Percentiles rank a stretch among this genome's conserved stretches.
Conservation (phyloP, 2,329 filamentous ascomycete species). For the Verruconis gallopava region DNA sequence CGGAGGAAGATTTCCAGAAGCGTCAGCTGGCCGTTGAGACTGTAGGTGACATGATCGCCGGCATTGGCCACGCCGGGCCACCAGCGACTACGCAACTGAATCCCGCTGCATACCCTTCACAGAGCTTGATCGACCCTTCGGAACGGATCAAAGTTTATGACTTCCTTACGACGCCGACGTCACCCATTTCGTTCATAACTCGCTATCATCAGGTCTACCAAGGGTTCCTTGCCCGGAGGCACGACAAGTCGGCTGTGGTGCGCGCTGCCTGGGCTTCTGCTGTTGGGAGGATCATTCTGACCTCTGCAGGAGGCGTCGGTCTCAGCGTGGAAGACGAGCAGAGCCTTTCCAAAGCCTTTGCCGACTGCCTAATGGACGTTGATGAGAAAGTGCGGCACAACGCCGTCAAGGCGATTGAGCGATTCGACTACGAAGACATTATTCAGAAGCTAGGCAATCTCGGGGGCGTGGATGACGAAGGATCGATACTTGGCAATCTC, state of each 20-base stretch:
- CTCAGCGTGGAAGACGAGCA: slow-evolving; percentile 72
- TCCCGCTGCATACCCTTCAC: slow-evolving; percentile 71
- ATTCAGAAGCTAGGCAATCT: slow-evolving; percentile 66
- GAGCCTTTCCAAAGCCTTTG: slow-evolving; percentile 58
- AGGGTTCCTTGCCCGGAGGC: slow-evolving; percentile 69
- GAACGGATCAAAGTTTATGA: slow-evolving; percentile 29
- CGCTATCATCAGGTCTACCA: slow-evolving; percentile 68
- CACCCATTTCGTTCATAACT: slow-evolving; percentile 79
- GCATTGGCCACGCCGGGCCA: slow-evolving; percentile 81
- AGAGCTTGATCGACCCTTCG: slow-evolving; percentile 35
- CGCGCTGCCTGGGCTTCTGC: slow-evolving; percentile 77
- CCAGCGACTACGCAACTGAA: slow-evolving; percentile 61
- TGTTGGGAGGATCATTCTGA: slow-evolving; percentile 75
- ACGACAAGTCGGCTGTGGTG: slow-evolving; percentile 75
- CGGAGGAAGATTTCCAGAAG: slow-evolving; percentile 76
- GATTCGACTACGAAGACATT: slow-evolving; percentile 69
- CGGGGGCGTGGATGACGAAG: slow-evolving; percentile 61
- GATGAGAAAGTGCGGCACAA: slow-evolving; percentile 87
- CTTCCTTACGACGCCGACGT: slow-evolving; percentile 68
- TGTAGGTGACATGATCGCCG: slow-evolving; percentile 85
- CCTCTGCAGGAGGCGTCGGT: slow-evolving; percentile 80
- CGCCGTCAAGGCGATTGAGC: slow-evolving; percentile 72
- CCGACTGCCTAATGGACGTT: slow-evolving; percentile 70
- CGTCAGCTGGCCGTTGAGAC: slow-evolving; percentile 85
- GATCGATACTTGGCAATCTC: slow-evolving; percentile 67